phyloP scores from a whole-genome alignment of 768 basidiomycete species.

The Mycena maculata region DNA sequence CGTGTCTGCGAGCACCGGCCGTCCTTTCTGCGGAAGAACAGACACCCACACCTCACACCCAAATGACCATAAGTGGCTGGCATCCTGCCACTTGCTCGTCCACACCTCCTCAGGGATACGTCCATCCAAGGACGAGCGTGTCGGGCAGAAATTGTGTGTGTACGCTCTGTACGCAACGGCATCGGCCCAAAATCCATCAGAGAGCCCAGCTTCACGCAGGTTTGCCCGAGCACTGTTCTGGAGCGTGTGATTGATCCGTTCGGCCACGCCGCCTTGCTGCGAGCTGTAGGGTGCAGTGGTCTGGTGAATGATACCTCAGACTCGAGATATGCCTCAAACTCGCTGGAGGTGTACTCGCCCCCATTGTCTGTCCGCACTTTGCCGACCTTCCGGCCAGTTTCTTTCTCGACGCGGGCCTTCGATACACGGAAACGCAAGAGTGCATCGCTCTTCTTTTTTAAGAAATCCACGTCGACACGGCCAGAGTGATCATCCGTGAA shows the following conservation, averaged over 20 bases:
- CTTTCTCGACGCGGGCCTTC: slow-evolving; percentile 29
- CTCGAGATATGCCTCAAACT: slow-evolving; percentile 31
- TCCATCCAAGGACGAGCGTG: too few species aligned
- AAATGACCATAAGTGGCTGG: slow-evolving; percentile 6
- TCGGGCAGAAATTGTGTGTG: slow-evolving; percentile 8
- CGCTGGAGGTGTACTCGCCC: slow-evolving; percentile 36
- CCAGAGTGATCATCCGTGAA: not conserved
- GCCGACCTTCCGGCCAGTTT: slow-evolving; percentile 32
- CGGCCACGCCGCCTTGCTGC: slow-evolving; percentile 47
- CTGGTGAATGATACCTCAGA: slow-evolving; percentile 42
- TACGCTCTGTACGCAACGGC: not conserved
- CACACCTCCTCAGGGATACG: slow-evolving; percentile 13
- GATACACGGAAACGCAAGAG: slow-evolving; percentile 22
- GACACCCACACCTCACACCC: slow-evolving; percentile 2
- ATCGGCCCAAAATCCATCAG: not conserved
- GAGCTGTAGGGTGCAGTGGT: slow-evolving; percentile 43
- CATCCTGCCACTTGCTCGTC: not conserved
- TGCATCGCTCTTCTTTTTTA: slow-evolving; percentile 26
- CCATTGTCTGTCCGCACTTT: too few species aligned
- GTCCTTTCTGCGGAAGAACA: not conserved
- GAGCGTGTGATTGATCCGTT: slow-evolving; percentile 41
- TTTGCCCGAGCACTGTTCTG: slow-evolving; percentile 21
- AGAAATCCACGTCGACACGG: not conserved
- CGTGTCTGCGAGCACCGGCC: not conserved
- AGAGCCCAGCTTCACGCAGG: not conserved